Conservation (phyloP, 2,329 filamentous ascomycete species). For the Trichophyton verrucosum region DNA sequence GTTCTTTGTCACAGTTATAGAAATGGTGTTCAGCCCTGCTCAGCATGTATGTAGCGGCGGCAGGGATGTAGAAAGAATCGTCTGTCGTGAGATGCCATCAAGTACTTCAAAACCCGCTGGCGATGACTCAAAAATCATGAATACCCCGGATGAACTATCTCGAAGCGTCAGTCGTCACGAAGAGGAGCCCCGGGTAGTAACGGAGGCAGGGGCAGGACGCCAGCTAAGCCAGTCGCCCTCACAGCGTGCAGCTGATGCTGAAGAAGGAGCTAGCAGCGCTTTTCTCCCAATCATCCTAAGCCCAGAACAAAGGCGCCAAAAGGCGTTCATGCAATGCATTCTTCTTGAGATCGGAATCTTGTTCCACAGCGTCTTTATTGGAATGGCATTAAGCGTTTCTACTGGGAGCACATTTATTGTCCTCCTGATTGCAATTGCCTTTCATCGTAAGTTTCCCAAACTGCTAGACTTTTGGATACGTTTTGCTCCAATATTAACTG, state of each 20-base stretch:
- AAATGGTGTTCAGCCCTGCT: conserved; percentile 41
- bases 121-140: background rate
- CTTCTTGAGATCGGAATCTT: conserved; percentile 66
- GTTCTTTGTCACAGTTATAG: conserved; percentile 40
- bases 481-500: conserved; percentile 4
- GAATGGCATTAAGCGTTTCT: conserved; percentile 27
- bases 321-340: conserved; percentile 59
- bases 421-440: conserved; percentile 25
- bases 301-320: conserved; percentile 39
- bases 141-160: conserved; percentile 16
- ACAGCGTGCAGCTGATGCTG: background rate
- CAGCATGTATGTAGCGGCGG: conserved; percentile 18
- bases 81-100: background rate
- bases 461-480: background rate
- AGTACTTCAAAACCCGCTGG: background rate
- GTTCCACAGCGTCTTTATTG: conserved; percentile 54
- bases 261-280: background rate
- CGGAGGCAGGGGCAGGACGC: conserved; percentile 21
- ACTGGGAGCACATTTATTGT: conserved; percentile 25
- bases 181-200: conserved; percentile 19
- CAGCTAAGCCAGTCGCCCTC: conserved; percentile 18
- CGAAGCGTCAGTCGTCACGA: conserved; percentile 10
- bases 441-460: conserved; percentile 22
- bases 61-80: conserved; percentile 7
- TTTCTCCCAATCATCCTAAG: conserved; percentile 12